A percentile compares a stretch with the other conserved stretches of the same genome.
Evolutionary conservation across 495 filamentous ascomycete species (phyloP).

Genomic region (Xylaria grammica): DNA sequence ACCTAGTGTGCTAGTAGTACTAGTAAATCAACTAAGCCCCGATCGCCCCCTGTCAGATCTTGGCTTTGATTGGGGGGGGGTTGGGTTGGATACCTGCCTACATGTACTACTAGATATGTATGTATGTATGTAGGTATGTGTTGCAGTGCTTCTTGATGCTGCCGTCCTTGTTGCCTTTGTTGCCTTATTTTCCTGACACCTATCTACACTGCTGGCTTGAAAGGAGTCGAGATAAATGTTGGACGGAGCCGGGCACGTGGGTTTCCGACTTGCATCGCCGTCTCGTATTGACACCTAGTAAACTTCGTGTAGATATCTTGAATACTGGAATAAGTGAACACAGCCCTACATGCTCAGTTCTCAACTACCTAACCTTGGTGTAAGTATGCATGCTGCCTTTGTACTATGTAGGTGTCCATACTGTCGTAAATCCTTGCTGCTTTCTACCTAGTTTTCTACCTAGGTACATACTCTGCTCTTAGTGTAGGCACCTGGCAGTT

Average conservation of each 20-base stretch:
- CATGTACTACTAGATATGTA: too few relatives aligned
- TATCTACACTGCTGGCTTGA: neutral
- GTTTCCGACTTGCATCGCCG: neutral
- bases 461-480: too few relatives aligned
- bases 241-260: conserved; percentile 4
- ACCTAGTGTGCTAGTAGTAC: too few relatives aligned
- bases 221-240: neutral
- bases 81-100: too few relatives aligned
- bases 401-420: too few relatives aligned
- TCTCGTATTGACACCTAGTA: conserved; percentile 20
- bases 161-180: neutral
- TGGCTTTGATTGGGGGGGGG: conserved; percentile 5
- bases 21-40: neutral
- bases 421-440: too few relatives aligned
- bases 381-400: too few relatives aligned
- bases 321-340: neutral
- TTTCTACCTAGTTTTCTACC: too few relatives aligned
- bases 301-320: neutral
- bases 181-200: conserved; percentile 4
- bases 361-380: too few relatives aligned
- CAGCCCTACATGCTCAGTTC: too few relatives aligned
- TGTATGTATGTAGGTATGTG: too few relatives aligned
- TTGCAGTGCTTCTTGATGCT: neutral
- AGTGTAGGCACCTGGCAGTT: too few relatives aligned
- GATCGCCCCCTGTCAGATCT: neutral